Evolutionary conservation across 164 flowering plant species (phyloP).

Genomic region (Aristolochia fimbriata): DNA sequence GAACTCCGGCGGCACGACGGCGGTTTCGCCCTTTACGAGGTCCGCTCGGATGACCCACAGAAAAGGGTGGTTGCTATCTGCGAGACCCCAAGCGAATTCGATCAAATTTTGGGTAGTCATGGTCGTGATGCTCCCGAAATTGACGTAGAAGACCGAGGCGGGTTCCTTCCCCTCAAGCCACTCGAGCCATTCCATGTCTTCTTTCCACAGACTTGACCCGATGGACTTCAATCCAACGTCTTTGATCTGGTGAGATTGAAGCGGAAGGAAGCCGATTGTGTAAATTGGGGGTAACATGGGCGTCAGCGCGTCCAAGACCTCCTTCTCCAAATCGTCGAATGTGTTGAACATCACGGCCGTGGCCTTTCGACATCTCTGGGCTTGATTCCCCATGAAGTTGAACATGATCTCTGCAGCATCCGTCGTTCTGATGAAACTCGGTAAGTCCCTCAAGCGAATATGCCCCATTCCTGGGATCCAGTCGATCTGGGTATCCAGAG

Average conservation of each 20-base stretch:
- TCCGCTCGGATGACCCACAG: constrained; percentile 52
- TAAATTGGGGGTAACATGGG: constrained; percentile 7
- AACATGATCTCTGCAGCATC: constrained; percentile 15
- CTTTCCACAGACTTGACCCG: constrained; percentile 23
- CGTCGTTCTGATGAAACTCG: constrained; percentile 12
- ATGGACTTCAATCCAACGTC: not conserved
- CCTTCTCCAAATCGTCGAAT: constrained; percentile 11
- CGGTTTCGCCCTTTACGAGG: constrained; percentile 27
- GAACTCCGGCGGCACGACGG: constrained; percentile 9
- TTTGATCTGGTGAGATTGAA: constrained; percentile 1
- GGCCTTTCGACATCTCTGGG: constrained; percentile 6
- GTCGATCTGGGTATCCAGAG: constrained; percentile 21
- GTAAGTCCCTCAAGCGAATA: constrained; percentile 25
- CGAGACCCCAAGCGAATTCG: constrained; percentile 44
- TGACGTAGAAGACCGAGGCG: constrained; percentile 27
- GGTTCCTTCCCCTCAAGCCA: constrained; percentile 24
- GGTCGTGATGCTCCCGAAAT: constrained; percentile 30
- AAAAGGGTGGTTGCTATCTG: constrained; percentile 23
- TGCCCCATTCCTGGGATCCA: constrained; percentile 25
- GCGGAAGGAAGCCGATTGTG: constrained; percentile 20
- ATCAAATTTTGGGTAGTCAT: constrained; percentile 17
- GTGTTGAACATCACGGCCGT: constrained; percentile 16
- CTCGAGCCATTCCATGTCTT: constrained; percentile 19
- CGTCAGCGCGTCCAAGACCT: constrained; percentile 11
- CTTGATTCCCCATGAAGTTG: constrained; percentile 3